Percentiles rank a stretch among this genome's conserved stretches.
These are phyloP conservation scores for Hericium rajendrae DNA, from an alignment of 768 basidiomycete genomes.

Conservation along the genomic window DNA sequence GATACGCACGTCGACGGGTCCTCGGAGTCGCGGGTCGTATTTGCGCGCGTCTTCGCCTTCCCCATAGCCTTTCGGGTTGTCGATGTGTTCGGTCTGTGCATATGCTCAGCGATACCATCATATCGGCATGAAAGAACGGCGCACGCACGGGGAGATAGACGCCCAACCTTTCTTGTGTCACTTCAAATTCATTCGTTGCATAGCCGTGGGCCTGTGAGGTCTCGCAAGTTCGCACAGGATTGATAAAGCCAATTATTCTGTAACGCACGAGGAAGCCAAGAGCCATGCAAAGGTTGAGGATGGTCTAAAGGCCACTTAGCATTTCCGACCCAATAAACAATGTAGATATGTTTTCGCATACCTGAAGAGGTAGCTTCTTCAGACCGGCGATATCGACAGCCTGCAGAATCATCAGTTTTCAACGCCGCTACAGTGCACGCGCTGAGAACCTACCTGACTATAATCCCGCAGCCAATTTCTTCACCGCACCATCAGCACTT, in stretches of 20 bases:
- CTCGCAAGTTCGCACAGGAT: neutral
- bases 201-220: conserved; percentile 59
- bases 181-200: conserved; percentile 78
- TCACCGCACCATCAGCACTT: neutral
- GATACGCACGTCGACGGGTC: conserved; percentile 61
- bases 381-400: conserved; percentile 78
- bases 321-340: neutral
- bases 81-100: conserved; percentile 74
- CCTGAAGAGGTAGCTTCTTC: conserved; percentile 63
- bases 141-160: conserved; percentile 68
- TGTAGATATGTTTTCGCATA: conserved; percentile 18
- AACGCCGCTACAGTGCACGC: too few relatives aligned
- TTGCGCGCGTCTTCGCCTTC: conserved; percentile 74
- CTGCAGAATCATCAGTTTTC: conserved; percentile 21
- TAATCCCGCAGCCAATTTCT: conserved; percentile 90
- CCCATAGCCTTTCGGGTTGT: conserved; percentile 88
- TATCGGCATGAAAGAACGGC: neutral
- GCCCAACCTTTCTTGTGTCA: conserved; percentile 73
- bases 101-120: neutral
- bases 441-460: conserved; percentile 55
- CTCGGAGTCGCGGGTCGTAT: conserved; percentile 68
- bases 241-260: neutral
- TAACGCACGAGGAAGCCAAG: conserved; percentile 74
- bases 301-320: conserved; percentile 40
- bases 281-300: conserved; percentile 81